Evolutionary conservation across 257 asterid genomes (phyloP).

Genomic region (Echium plantagineum): DNA sequence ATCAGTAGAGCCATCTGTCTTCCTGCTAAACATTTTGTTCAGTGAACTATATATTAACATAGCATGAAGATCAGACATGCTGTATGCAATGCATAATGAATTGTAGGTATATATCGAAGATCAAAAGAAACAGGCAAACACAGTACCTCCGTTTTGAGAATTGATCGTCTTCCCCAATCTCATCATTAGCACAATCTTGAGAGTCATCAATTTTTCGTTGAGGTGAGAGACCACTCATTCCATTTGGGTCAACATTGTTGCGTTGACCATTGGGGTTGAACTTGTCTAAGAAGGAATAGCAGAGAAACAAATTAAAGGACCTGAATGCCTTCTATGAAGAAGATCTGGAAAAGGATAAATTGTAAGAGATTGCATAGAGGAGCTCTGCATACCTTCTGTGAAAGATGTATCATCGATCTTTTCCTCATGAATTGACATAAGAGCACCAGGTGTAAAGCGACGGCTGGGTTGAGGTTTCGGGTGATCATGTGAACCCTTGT

Average conservation of each 20-base stretch:
- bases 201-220: slow-evolving; percentile 56
- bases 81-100: not conserved
- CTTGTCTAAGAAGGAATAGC: slow-evolving; percentile 40
- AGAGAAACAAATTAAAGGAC: not conserved
- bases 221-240: slow-evolving; percentile 20
- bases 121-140: not conserved
- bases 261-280: slow-evolving; percentile 24
- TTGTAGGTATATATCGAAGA: not conserved
- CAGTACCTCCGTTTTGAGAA: slow-evolving; percentile 62
- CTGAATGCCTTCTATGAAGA: slow-evolving; percentile 6
- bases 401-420: slow-evolving; percentile 17
- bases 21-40: slow-evolving; percentile 39
- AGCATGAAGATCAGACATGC: slow-evolving; percentile 3
- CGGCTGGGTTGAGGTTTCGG: slow-evolving; percentile 67
- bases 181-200: slow-evolving; percentile 48
- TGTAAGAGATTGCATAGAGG: not conserved
- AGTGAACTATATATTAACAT: slow-evolving; percentile 8
- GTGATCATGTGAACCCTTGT: slow-evolving; percentile 95
- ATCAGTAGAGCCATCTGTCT: slow-evolving; percentile 63
- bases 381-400: slow-evolving; percentile 47
- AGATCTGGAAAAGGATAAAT: not conserved
- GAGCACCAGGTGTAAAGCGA: slow-evolving; percentile 4
- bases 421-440: slow-evolving; percentile 1
- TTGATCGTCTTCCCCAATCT: slow-evolving; percentile 63
- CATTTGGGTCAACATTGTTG: slow-evolving; percentile 27